These are phyloP conservation scores for Priceomyces haplophilus DNA, from an alignment of 805 yeast species.

Conservation along the genomic window DNA sequence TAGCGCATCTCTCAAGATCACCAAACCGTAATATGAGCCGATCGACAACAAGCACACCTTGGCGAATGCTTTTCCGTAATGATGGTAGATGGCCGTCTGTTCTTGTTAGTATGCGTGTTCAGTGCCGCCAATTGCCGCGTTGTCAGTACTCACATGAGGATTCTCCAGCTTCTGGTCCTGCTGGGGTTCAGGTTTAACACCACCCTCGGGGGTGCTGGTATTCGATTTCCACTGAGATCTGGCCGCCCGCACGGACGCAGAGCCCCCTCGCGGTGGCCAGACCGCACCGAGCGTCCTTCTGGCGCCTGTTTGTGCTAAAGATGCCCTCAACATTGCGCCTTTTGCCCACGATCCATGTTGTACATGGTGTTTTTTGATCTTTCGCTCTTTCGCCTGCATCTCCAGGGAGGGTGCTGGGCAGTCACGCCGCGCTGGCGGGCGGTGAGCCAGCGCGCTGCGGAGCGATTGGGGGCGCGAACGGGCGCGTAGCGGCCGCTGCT, in stretches of 20 bases:
- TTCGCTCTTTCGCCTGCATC: no score
- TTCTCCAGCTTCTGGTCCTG: background rate
- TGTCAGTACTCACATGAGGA: background rate
- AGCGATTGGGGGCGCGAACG: no score
- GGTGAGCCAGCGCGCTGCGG: no score
- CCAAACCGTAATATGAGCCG: slow-evolving; percentile 15
- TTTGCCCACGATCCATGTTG: no score
- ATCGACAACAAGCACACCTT: slow-evolving; percentile 14
- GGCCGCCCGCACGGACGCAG: no score
- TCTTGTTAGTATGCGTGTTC: background rate
- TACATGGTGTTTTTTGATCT: no score
- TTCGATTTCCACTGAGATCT: background rate
- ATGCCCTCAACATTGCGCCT: background rate
- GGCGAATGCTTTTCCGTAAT: slow-evolving; percentile 15
- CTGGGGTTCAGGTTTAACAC: background rate
- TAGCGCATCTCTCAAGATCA: slow-evolving; percentile 9
- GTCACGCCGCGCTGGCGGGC: no score
- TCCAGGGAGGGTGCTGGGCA: no score
- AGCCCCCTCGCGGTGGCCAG: background rate
- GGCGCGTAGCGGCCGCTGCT: no score
- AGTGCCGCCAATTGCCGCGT: background rate
- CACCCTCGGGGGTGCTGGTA: background rate
- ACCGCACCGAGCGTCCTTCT: background rate
- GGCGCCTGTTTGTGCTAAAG: background rate
- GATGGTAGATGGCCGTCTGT: slow-evolving; percentile 13